Percentiles rank a stretch among this genome's conserved stretches.
Conservation (phyloP, 768 basidiomycete species). For the Daedalea quercina region DNA sequence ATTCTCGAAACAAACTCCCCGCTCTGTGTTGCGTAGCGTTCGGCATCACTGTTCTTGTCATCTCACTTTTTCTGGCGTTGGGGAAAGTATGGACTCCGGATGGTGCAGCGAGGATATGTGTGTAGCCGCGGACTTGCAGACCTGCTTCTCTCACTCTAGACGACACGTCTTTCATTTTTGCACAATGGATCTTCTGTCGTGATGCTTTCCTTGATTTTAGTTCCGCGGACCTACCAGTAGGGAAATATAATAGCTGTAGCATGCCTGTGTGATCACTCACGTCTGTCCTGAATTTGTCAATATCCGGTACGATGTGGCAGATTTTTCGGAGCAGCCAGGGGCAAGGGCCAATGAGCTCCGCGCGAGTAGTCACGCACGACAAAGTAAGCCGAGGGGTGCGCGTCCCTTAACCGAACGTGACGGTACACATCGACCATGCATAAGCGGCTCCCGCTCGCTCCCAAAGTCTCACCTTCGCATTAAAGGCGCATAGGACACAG, state of each 20-base stretch:
- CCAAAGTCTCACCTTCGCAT: too few species aligned
- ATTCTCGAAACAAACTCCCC: slow-evolving; percentile 66
- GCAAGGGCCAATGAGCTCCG: background rate
- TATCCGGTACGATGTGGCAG: too few species aligned
- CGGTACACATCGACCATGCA: background rate
- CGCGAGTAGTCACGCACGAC: background rate
- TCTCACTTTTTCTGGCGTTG: slow-evolving; percentile 73
- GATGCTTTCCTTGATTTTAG: too few species aligned
- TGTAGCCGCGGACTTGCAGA: slow-evolving; percentile 29
- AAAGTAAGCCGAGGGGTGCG: background rate
- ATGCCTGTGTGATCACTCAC: too few species aligned
- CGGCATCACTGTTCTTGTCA: slow-evolving; percentile 68
- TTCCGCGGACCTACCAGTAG: too few species aligned
- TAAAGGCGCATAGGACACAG: background rate
- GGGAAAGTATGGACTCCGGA: slow-evolving; percentile 72
- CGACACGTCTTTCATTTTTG: too few species aligned
- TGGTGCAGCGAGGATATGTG: slow-evolving; percentile 67
- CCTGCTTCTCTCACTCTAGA: too few species aligned
- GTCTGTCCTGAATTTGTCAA: too few species aligned
- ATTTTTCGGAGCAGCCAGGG: too few species aligned
- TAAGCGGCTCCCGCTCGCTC: background rate
- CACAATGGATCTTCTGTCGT: too few species aligned
- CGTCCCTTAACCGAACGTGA: too few species aligned
- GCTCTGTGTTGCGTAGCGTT: slow-evolving; percentile 69
- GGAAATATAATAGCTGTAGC: too few species aligned